Conservation (phyloP, 306 rosid genomes). For the Vigna hirtella region DNA sequence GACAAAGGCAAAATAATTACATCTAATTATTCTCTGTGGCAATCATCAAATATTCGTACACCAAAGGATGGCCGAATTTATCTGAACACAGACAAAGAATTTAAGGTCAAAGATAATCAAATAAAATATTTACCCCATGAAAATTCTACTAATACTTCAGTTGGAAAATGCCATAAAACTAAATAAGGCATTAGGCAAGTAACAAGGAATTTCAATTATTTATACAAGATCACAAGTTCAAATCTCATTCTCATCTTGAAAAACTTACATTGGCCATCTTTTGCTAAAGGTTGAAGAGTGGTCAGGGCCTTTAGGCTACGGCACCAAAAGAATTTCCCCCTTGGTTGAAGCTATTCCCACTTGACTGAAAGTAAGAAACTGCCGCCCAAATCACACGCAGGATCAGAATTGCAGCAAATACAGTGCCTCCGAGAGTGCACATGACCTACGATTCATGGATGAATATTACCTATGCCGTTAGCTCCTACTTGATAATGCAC, state of each 20-base stretch:
- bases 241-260: not conserved
- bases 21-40: not conserved
- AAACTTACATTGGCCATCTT: not conserved
- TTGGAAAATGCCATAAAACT: conserved; percentile 28
- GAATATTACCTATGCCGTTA: conserved; percentile 7
- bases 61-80: conserved; percentile 12
- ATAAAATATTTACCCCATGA: conserved; percentile 22
- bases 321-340: conserved; percentile 64
- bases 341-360: conserved; percentile 58
- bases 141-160: conserved; percentile 32
- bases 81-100: not conserved
- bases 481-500: conserved; percentile 10
- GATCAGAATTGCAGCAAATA: conserved; percentile 63
- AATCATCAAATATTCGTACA: conserved; percentile 12
- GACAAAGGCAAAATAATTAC: not conserved
- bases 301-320: conserved; percentile 42
- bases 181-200: not conserved
- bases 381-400: conserved; percentile 72
- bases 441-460: conserved; percentile 59
- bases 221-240: not conserved
- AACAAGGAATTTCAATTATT: not conserved
- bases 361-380: conserved; percentile 69
- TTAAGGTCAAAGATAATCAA: conserved; percentile 8
- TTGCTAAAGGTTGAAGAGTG: conserved; percentile 9
- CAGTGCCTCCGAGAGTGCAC: conserved; percentile 75